Percentiles rank a stretch among this genome's conserved stretches.
These are phyloP conservation scores for Blastobotrys chiropterorum DNA, from an alignment of 805 yeast species.

Conservation along the genomic window DNA sequence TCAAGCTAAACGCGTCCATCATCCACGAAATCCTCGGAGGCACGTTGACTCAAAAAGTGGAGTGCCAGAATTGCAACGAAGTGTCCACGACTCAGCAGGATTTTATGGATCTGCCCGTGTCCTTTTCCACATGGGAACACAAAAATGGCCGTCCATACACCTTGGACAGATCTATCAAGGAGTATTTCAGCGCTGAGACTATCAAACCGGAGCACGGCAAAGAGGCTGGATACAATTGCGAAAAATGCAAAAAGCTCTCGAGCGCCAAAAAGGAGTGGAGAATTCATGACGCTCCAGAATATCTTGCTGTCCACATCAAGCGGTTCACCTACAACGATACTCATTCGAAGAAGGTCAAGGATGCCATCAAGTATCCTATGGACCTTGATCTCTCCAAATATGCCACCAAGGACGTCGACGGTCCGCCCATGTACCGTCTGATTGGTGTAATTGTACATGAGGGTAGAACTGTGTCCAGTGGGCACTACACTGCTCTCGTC, in stretches of 20 bases:
- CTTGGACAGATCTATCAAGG: conserved; percentile 66
- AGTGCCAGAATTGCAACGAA: conserved; percentile 76
- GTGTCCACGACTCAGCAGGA: conserved; percentile 86
- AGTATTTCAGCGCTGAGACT: conserved; percentile 77
- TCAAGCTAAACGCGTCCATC: conserved; percentile 70
- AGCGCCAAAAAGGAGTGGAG: conserved; percentile 70
- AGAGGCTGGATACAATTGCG: conserved; percentile 67
- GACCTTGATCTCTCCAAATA: conserved; percentile 65
- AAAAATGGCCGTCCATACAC: conserved; percentile 44
- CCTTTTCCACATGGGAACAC: conserved; percentile 42
- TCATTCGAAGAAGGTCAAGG: conserved; percentile 70
- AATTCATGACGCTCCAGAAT: conserved; percentile 81
- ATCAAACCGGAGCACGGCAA: conserved; percentile 52
- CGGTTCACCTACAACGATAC: conserved; percentile 72
- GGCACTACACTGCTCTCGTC: conserved; percentile 89
- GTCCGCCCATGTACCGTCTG: conserved; percentile 60
- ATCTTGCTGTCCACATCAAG: conserved; percentile 79
- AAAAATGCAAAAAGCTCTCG: conserved; percentile 70
- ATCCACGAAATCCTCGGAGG: conserved; percentile 95
- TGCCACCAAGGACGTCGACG: conserved; percentile 21
- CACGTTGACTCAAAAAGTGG: conserved; percentile 71
- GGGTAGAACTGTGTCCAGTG: conserved; percentile 86
- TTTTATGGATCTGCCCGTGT: conserved; percentile 84
- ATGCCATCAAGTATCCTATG: conserved; percentile 75
- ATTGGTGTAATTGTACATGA: conserved; percentile 86